Evolutionary conservation across 805 yeast genomes (phyloP).

Genomic region (Lipomyces oligophaga): DNA sequence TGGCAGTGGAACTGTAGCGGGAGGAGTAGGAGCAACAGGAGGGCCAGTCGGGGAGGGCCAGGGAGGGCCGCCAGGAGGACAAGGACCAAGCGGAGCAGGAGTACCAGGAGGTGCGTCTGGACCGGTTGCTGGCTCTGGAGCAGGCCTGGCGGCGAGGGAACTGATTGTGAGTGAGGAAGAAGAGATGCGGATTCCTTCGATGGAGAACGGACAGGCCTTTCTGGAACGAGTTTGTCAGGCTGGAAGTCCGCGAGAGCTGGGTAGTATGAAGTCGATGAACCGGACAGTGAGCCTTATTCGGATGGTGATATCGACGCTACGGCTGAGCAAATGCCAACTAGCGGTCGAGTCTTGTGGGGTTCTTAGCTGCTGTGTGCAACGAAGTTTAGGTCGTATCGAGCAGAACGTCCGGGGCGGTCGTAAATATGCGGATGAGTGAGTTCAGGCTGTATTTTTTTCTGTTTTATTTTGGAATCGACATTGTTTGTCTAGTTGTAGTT

Average conservation of each 20-base stretch:
- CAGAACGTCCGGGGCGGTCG: constrained; percentile 15
- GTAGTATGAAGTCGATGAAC: constrained; percentile 43
- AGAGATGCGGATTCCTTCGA: constrained; percentile 34
- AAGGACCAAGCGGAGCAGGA: constrained; percentile 30
- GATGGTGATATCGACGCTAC: constrained; percentile 31
- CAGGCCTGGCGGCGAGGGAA: constrained; percentile 1
- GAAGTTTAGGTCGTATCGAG: constrained; percentile 26
- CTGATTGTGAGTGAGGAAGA: constrained; percentile 13
- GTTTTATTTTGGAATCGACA: background rate
- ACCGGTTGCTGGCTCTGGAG: background rate
- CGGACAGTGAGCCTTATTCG: constrained; percentile 54
- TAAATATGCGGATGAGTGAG: constrained; percentile 7
- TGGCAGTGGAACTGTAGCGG: too few relatives aligned
- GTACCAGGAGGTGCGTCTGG: background rate
- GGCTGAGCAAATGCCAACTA: constrained; percentile 34
- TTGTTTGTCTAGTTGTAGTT: too few relatives aligned
- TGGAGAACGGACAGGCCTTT: constrained; percentile 51
- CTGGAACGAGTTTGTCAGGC: constrained; percentile 48
- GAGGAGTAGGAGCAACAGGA: constrained; percentile 34
- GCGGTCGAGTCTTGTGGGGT: constrained; percentile 26
- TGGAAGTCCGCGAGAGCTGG: constrained; percentile 29
- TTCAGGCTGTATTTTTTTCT: background rate
- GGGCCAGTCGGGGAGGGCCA: background rate
- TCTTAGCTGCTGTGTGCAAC: constrained; percentile 23
- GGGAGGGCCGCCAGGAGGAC: too few relatives aligned